Evolutionary conservation across 2,329 filamentous ascomycete species (phyloP).

Genomic region (Fusarium dlaminii): DNA sequence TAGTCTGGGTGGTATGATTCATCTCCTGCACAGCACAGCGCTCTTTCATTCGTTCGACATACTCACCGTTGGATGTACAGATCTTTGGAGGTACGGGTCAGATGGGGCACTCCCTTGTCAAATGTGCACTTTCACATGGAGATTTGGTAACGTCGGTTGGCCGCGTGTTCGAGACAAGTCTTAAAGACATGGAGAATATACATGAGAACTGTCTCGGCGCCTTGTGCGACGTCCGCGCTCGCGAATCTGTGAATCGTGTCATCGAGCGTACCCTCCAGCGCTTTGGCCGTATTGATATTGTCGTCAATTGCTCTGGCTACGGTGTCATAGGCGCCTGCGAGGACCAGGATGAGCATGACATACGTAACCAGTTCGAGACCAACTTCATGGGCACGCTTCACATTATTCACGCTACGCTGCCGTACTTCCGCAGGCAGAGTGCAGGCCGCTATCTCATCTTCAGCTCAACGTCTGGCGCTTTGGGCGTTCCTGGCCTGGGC

Average conservation of each 20-base stretch:
- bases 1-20: constrained; percentile 82
- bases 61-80: constrained; percentile 52
- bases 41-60: neutral
- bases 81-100: constrained; percentile 97
- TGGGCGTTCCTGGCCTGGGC: constrained; percentile 92
- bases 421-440: constrained; percentile 82
- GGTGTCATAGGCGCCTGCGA: constrained; percentile 96
- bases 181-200: constrained; percentile 75
- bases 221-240: constrained; percentile 89
- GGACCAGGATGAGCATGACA: constrained; percentile 94
- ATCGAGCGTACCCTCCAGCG: constrained; percentile 75
- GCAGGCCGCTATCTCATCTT: constrained; percentile 91
- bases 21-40: neutral
- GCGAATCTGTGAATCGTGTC: constrained; percentile 78
- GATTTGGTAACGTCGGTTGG: constrained; percentile 90
- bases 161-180: constrained; percentile 78
- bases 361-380: constrained; percentile 95
- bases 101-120: constrained; percentile 90
- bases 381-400: constrained; percentile 97
- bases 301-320: constrained; percentile 94
- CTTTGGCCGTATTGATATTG: constrained; percentile 86
- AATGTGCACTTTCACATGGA: constrained; percentile 79
- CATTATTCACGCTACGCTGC: constrained; percentile 88
- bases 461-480: constrained; percentile 87
- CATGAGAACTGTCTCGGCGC: constrained; percentile 79